phyloP scores from a whole-genome alignment of 1,139 yeast species.

The Oligophagozyma castellii region DNA sequence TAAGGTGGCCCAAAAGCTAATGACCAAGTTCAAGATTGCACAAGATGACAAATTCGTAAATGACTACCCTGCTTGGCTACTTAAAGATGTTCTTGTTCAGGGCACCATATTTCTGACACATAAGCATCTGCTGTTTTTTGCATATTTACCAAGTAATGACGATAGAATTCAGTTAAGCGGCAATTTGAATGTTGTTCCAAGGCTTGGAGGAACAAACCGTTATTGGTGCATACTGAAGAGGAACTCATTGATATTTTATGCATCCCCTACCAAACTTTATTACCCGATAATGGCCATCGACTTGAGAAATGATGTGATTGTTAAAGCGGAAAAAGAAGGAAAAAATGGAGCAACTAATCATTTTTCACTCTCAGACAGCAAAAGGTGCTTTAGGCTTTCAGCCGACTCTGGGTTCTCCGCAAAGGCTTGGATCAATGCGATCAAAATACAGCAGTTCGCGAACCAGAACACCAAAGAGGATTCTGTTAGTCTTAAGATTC shows the following conservation, averaged over 20 bases:
- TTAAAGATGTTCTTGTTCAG: slow-evolving; percentile 70
- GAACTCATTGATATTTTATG: slow-evolving; percentile 55
- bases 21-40: slow-evolving; percentile 27
- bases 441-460: slow-evolving; percentile 67
- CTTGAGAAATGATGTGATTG: slow-evolving; percentile 45
- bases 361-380: slow-evolving; percentile 41
- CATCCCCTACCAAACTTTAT: slow-evolving; percentile 62
- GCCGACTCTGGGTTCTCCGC: slow-evolving; percentile 69
- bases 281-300: slow-evolving; percentile 73
- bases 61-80: slow-evolving; percentile 65
- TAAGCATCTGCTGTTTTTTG: slow-evolving; percentile 56
- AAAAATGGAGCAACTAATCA: slow-evolving; percentile 18
- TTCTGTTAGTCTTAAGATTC: slow-evolving; percentile 66
- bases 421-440: slow-evolving; percentile 60
- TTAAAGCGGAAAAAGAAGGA: slow-evolving; percentile 17
- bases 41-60: slow-evolving; percentile 40
- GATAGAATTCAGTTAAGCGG: slow-evolving; percentile 22
- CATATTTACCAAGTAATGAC: slow-evolving; percentile 51
- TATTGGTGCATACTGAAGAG: slow-evolving; percentile 73
- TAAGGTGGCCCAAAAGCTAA: slow-evolving; percentile 21
- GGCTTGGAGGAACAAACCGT: slow-evolving; percentile 23
- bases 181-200: slow-evolving; percentile 18
- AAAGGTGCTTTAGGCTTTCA: slow-evolving; percentile 47
- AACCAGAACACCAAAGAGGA: slow-evolving; percentile 49
- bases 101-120: slow-evolving; percentile 71